These are phyloP conservation scores for Lunasporangiospora selenospora DNA, from an alignment of 192 early-diverging fungal genomes.

Conservation along the genomic window DNA sequence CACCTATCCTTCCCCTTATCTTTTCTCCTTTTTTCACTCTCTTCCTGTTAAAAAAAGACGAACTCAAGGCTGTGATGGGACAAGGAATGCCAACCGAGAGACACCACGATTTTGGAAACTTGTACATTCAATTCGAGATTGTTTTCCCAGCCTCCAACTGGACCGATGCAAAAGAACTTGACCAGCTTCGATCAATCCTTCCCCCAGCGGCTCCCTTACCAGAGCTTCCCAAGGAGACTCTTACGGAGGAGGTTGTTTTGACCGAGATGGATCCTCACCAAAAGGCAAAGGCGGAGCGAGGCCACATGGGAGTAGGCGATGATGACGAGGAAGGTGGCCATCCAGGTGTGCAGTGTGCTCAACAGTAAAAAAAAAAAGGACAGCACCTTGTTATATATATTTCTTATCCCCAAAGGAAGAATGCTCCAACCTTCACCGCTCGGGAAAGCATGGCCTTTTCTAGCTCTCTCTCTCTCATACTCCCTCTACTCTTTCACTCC, in stretches of 20 bases:
- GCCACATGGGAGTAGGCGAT: constrained; percentile 62
- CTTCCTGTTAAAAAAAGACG: constrained; percentile 47
- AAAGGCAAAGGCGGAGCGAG: constrained; percentile 58
- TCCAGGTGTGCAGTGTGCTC: constrained; percentile 90
- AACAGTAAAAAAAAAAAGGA: constrained; percentile 69
- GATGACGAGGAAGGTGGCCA: constrained; percentile 68
- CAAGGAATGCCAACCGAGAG: constrained; percentile 97
- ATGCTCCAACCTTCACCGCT: too few species aligned
- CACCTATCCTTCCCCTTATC: background rate
- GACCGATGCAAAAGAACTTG: constrained; percentile 68
- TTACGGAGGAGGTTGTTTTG: constrained; percentile 85
- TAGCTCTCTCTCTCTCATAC: background rate
- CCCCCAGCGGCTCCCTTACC: constrained; percentile 62
- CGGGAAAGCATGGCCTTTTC: too few species aligned
- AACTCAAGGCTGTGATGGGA: constrained; percentile 80
- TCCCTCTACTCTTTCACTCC: too few species aligned
- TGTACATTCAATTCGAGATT: constrained; percentile 91
- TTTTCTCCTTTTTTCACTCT: too few species aligned
- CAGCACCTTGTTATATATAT: too few species aligned
- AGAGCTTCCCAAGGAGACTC: constrained; percentile 51
- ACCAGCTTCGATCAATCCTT: constrained; percentile 78
- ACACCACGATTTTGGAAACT: constrained; percentile 84
- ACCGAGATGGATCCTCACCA: constrained; percentile 73
- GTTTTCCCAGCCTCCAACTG: constrained; percentile 88
- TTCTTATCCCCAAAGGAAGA: too few species aligned